Conservation (phyloP, 305 asterid species). For the Euphrasia arctica region DNA sequence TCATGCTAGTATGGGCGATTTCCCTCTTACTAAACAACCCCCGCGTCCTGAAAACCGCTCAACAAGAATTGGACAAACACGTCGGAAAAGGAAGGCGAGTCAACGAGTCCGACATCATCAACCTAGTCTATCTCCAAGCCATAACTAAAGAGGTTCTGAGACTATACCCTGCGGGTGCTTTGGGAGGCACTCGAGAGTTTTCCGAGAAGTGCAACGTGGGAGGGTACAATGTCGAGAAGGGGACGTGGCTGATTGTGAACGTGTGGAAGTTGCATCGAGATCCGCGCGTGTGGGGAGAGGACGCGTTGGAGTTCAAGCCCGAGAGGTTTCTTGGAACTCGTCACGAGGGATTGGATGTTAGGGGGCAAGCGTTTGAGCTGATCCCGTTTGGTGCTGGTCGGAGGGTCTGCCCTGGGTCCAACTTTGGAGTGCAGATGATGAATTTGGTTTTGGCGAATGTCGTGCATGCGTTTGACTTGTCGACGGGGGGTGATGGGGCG, state of each 20-base stretch:
- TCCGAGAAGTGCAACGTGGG: neutral
- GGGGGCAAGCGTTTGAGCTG: slow-evolving; percentile 1
- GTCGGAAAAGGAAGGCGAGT: neutral
- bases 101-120: neutral
- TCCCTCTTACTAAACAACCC: neutral
- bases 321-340: slow-evolving; percentile 1
- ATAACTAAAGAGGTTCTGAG: neutral
- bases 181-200: neutral
- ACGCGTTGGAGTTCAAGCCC: slow-evolving; percentile 1
- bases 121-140: slow-evolving; percentile 13
- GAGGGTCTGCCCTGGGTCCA: slow-evolving; percentile 5
- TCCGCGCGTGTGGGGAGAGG: slow-evolving; percentile 1
- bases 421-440: slow-evolving; percentile 7
- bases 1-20: slow-evolving; percentile 7
- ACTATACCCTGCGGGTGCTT: neutral
- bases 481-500: neutral
- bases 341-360: neutral
- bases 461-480: slow-evolving; percentile 1
- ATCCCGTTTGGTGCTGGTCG: slow-evolving; percentile 10
- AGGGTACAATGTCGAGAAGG: neutral
- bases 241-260: slow-evolving; percentile 8
- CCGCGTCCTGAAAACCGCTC: neutral
- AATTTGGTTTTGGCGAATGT: slow-evolving; percentile 4
- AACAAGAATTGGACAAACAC: neutral
- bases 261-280: neutral